Conservation (phyloP, 177 flowering plant genomes). For the Vitis hybrid region DNA sequence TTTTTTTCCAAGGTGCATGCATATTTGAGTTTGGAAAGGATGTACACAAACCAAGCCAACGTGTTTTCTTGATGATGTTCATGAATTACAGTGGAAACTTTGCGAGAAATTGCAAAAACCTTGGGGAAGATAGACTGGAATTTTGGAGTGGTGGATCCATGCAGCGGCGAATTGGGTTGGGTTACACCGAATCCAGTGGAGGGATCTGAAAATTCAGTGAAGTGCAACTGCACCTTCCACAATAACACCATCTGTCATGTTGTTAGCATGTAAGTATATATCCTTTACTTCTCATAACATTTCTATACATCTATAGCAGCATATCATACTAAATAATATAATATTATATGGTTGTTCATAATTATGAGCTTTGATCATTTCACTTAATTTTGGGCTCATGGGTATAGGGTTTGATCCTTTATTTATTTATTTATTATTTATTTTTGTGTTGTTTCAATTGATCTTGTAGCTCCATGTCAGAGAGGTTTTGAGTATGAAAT, state of each 20-base stretch:
- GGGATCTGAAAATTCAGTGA: constrained; percentile 23
- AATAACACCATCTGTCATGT: constrained; percentile 38
- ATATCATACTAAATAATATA: too few species aligned
- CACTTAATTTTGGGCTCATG: too few species aligned
- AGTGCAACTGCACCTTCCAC: constrained; percentile 31
- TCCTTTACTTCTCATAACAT: too few species aligned
- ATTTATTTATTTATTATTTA: too few species aligned
- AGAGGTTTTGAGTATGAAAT: too few species aligned
- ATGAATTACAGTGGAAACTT: constrained; percentile 23
- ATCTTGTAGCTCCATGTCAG: too few species aligned
- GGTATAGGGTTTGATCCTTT: too few species aligned
- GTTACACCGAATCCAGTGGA: not conserved
- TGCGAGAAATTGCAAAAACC: constrained; percentile 25
- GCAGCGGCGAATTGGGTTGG: constrained; percentile 29
- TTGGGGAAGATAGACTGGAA: constrained; percentile 45
- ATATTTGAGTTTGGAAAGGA: not conserved
- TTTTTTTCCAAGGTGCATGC: not conserved
- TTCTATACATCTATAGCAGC: too few species aligned
- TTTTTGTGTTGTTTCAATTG: too few species aligned
- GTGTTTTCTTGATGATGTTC: not conserved
- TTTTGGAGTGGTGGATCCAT: constrained; percentile 38
- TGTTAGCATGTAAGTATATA: constrained; percentile 14
- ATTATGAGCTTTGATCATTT: too few species aligned
- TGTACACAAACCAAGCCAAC: not conserved
- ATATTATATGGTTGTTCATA: too few species aligned